Conservation (phyloP, 2,329 filamentous ascomycete genomes). For the Nemania serpens region DNA sequence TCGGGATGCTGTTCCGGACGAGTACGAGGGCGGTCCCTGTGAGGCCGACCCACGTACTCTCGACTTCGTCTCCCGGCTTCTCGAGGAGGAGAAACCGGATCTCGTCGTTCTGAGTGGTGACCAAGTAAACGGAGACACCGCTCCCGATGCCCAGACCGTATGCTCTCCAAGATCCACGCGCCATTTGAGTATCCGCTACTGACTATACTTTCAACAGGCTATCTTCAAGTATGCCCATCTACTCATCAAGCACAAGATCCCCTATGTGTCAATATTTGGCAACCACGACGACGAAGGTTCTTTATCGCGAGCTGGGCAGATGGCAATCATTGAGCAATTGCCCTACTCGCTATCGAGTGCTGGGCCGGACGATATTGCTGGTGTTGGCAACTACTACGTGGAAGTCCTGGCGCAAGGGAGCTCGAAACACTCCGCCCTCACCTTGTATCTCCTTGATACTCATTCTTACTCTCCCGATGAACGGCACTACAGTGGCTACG, state of each 20-base stretch:
- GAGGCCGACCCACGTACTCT: conserved; percentile 91
- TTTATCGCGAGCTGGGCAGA: conserved; percentile 75
- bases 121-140: conserved; percentile 91
- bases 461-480: conserved; percentile 93
- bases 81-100: conserved; percentile 94
- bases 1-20: conserved; percentile 80
- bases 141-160: conserved; percentile 86
- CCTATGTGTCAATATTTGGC: conserved; percentile 92
- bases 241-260: conserved; percentile 84
- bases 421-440: conserved; percentile 86
- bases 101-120: conserved; percentile 91
- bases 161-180: conserved; percentile 35
- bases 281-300: conserved; percentile 96
- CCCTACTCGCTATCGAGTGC: conserved; percentile 88
- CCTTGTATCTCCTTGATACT: conserved; percentile 92
- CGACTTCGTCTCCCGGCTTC: conserved; percentile 80
- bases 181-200: conserved; percentile 15
- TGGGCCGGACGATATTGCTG: conserved; percentile 82
- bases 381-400: conserved; percentile 92
- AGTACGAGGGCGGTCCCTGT: conserved; percentile 74
- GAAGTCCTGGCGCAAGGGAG: conserved; percentile 82
- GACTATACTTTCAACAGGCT: conserved; percentile 54
- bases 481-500: conserved; percentile 85
- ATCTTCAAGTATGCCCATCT: conserved; percentile 92
- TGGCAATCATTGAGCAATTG: conserved; percentile 83